phyloP scores from a whole-genome alignment of 2,329 filamentous ascomycete species.

The Sporothrix humicola region DNA sequence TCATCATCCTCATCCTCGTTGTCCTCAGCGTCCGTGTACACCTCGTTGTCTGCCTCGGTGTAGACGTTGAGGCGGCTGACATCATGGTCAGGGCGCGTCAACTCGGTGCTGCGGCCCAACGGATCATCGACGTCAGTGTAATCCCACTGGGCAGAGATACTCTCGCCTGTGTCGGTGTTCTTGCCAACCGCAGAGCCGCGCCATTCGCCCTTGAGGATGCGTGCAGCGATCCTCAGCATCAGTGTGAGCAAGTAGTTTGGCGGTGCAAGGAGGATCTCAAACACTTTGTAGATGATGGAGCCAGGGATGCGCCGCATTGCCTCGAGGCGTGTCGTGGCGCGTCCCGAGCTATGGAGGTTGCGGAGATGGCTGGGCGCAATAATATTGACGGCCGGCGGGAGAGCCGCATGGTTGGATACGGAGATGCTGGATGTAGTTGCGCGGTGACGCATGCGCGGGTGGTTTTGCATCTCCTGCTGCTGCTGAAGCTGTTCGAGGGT shows the following conservation, averaged over 20 bases:
- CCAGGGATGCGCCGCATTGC: conserved; percentile 61
- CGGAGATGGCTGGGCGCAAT: conserved; percentile 51
- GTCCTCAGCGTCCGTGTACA: conserved; percentile 35
- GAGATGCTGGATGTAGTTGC: conserved; percentile 59
- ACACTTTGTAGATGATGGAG: conserved; percentile 76
- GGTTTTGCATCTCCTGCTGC: conserved; percentile 18
- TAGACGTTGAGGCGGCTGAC: conserved; percentile 26
- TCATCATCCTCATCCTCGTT: conserved; percentile 13
- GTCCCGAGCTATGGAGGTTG: conserved; percentile 32
- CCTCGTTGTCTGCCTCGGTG: conserved; percentile 35
- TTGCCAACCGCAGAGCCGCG: conserved; percentile 61
- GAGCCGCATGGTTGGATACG: conserved; percentile 60
- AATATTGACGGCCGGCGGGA: conserved; percentile 71
- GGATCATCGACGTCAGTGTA: conserved; percentile 57
- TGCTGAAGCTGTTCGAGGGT: conserved; percentile 12
- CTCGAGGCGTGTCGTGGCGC: conserved; percentile 49
- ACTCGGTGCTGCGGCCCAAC: conserved; percentile 34
- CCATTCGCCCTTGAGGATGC: conserved; percentile 70
- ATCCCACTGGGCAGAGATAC: conserved; percentile 66
- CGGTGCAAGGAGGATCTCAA: conserved; percentile 77
- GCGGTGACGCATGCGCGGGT: conserved; percentile 56
- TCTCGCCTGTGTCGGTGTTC: conserved; percentile 58
- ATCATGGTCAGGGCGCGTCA: conserved; percentile 14
- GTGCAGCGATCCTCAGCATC: conserved; percentile 81
- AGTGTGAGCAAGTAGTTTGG: conserved; percentile 77